A percentile compares a stretch with the other conserved stretches of the same genome.
Conservation (phyloP, 441 rosid species). For the Dalechampia spathulata region DNA sequence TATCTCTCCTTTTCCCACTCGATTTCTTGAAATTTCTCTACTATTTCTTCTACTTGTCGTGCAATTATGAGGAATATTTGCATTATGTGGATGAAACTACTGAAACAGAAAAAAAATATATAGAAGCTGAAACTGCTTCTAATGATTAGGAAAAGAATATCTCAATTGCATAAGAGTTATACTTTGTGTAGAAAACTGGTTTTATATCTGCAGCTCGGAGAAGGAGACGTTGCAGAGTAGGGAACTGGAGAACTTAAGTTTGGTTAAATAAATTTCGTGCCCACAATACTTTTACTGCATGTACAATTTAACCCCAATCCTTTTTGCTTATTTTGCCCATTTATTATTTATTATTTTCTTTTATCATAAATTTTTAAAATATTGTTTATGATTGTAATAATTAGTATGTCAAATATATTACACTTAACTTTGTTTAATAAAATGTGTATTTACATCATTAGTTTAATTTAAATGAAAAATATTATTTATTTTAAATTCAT, state of each 20-base stretch:
- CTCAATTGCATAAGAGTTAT: background rate
- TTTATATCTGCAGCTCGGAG: background rate
- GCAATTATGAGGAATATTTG: background rate
- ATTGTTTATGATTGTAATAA: too few species aligned
- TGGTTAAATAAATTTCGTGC: background rate
- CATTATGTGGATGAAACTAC: background rate
- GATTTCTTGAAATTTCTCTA: conserved; percentile 15
- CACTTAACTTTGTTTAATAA: too few species aligned
- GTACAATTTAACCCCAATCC: too few species aligned
- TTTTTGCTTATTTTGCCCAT: too few species aligned
- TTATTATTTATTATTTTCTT: too few species aligned
- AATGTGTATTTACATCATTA: too few species aligned
- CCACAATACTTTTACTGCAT: background rate
- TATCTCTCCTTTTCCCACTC: conserved; percentile 29
- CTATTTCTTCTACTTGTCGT: background rate
- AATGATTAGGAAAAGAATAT: background rate
- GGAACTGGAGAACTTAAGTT: background rate
- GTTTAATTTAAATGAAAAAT: too few species aligned
- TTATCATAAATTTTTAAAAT: too few species aligned
- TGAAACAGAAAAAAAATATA: background rate
- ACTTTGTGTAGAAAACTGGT: background rate
- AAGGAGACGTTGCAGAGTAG: background rate
- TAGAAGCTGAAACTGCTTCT: background rate
- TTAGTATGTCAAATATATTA: too few species aligned
- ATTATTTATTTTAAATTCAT: too few species aligned